A percentile compares a stretch with the other conserved stretches of the same genome.
Conservation (phyloP, 2,329 filamentous ascomycete species). For the Mycosphaerelloides madeirae region DNA sequence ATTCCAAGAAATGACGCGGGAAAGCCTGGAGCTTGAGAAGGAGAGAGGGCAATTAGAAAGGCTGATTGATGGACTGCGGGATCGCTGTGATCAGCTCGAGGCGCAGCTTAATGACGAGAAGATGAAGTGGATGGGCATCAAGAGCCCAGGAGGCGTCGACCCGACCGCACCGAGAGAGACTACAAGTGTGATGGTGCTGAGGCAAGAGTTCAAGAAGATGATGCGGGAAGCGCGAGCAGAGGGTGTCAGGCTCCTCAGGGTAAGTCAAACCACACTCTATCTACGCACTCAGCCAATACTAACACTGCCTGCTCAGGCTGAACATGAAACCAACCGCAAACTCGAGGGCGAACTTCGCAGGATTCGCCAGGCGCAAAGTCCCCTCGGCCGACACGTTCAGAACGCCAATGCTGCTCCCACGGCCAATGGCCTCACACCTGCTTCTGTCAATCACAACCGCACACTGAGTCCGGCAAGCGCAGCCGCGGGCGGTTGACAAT, state of each 20-base stretch:
- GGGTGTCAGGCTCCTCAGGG: slow-evolving; percentile 59
- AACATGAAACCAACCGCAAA: slow-evolving; percentile 66
- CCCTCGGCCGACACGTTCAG: slow-evolving; percentile 14
- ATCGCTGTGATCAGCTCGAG: slow-evolving; percentile 60
- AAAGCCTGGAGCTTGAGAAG: slow-evolving; percentile 66
- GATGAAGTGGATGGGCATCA: slow-evolving; percentile 60
- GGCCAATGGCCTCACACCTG: slow-evolving; percentile 6
- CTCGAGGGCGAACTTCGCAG: slow-evolving; percentile 60
- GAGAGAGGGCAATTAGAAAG: slow-evolving; percentile 62
- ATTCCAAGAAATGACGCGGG: slow-evolving; percentile 65
- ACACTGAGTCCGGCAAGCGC: slow-evolving; percentile 1
- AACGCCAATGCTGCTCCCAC: slow-evolving; percentile 3
- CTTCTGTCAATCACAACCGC: background rate
- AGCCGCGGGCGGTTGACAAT: too few relatives aligned
- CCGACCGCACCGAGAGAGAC: slow-evolving; percentile 42
- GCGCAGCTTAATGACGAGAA: slow-evolving; percentile 62
- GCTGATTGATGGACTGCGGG: slow-evolving; percentile 59
- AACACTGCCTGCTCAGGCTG: slow-evolving; percentile 48
- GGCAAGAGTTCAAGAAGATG: slow-evolving; percentile 76
- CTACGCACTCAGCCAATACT: slow-evolving; percentile 18
- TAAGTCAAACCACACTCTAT: slow-evolving; percentile 39
- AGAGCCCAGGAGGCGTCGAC: slow-evolving; percentile 42
- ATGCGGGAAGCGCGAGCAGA: slow-evolving; percentile 68
- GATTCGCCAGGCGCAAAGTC: slow-evolving; percentile 40
- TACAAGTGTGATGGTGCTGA: slow-evolving; percentile 64